Percentiles rank a stretch among this genome's conserved stretches.
Conservation (phyloP, 2,329 filamentous ascomycete species). For the Aspergillus persii region DNA sequence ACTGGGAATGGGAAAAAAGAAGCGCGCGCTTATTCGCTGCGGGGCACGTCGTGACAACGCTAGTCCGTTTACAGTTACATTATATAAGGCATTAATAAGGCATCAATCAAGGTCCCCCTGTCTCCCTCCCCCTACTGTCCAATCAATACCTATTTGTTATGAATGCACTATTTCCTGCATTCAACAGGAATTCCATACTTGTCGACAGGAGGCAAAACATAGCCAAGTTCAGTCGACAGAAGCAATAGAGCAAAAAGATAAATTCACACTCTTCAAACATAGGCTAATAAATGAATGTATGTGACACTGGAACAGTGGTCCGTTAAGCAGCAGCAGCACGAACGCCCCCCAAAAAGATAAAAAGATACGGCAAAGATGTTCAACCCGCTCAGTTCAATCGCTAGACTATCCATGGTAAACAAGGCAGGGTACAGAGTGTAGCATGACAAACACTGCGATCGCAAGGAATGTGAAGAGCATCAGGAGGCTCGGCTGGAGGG, state of each 20-base stretch:
- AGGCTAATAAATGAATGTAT: conserved; percentile 19
- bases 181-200: too few species aligned
- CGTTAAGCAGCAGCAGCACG: conserved; percentile 11
- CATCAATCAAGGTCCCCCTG: not conserved
- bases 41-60: not conserved
- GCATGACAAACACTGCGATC: conserved; percentile 10
- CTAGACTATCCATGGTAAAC: conserved; percentile 30
- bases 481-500: conserved; percentile 2
- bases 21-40: not conserved
- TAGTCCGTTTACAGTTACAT: not conserved
- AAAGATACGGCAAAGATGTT: conserved; percentile 19
- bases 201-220: too few species aligned
- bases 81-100: not conserved
- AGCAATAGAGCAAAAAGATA: conserved; percentile 6
- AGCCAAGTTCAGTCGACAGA: conserved; percentile 1
- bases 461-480: conserved; percentile 15
- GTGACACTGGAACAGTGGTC: conserved; percentile 13
- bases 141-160: too few species aligned
- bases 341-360: conserved; percentile 21
- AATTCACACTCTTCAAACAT: conserved; percentile 12
- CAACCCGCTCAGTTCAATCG: conserved; percentile 32
- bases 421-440: conserved; percentile 18
- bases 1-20: conserved; percentile 1
- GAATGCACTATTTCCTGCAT: too few species aligned
- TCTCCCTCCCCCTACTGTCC: too few species aligned